Conservation (phyloP, 129 eudicot species). For the Tagetes patula region DNA sequence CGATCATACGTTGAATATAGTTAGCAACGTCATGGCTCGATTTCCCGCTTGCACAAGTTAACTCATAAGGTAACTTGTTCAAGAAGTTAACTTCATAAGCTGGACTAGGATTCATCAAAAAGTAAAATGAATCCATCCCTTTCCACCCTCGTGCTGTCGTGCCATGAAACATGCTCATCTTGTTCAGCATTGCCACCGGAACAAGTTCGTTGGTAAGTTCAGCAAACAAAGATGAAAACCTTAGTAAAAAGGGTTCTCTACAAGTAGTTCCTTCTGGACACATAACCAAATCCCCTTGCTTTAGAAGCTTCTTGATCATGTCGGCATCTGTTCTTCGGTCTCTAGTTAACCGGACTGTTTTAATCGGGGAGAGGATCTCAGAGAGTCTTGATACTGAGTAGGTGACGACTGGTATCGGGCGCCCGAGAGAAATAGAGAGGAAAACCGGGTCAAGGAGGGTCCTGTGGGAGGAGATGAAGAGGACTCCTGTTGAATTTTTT, state of each 20-base stretch:
- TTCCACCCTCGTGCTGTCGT: slow-evolving; percentile 80
- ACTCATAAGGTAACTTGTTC: slow-evolving; percentile 50
- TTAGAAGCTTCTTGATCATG: slow-evolving; percentile 53
- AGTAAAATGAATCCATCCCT: slow-evolving; percentile 70
- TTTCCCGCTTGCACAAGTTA: slow-evolving; percentile 56
- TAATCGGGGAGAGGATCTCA: slow-evolving; percentile 65
- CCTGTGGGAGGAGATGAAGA: slow-evolving; percentile 65
- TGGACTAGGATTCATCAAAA: slow-evolving; percentile 76
- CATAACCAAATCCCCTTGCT: slow-evolving; percentile 55
- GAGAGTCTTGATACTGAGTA: slow-evolving; percentile 62
- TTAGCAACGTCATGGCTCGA: slow-evolving; percentile 63
- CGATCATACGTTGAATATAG: slow-evolving; percentile 56
- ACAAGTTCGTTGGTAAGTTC: slow-evolving; percentile 54
- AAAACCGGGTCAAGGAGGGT: slow-evolving; percentile 65
- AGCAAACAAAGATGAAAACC: slow-evolving; percentile 65
- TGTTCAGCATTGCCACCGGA: slow-evolving; percentile 60
- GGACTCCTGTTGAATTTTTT: slow-evolving; percentile 49
- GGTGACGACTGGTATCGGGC: slow-evolving; percentile 67
- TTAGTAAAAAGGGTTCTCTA: slow-evolving; percentile 58
- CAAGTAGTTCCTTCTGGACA: slow-evolving; percentile 83
- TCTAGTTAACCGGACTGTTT: slow-evolving; percentile 56
- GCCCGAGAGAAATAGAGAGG: slow-evolving; percentile 61
- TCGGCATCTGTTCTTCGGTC: slow-evolving; percentile 47
- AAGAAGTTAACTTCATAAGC: slow-evolving; percentile 66
- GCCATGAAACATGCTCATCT: slow-evolving; percentile 71